Base-by-base conservation (phyloP, 2,329 filamentous ascomycete genomes). In the Fusarium kyushuense region DNA sequence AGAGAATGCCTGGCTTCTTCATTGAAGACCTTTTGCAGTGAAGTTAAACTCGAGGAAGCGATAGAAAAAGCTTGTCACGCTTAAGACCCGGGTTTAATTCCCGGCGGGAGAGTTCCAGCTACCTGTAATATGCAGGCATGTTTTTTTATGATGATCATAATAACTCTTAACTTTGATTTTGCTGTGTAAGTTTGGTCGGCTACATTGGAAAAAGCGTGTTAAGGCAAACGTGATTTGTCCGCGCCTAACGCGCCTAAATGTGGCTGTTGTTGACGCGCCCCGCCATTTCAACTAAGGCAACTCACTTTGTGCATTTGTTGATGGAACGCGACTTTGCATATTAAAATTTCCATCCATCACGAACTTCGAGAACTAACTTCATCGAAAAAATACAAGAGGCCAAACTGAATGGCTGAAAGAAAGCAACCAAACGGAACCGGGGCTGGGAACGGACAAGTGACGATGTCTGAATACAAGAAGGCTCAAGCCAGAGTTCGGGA, bases 401-500 rank as follows among this genome's bases (percentile, higher is more conserved):
- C 23, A 16, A 9, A 36, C 17, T 70, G 57, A 42, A 80, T 80
- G 79, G 75, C 78, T 27, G 78, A 80, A 57, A 76, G 69, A 41
- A 79, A 78, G 48, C 69, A 72, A 46, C 56, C 56, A 35, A 64
- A 57, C 57, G 63, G 66, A 33, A 52, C 69, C 35, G 74, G 70
- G 52, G 52, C 69, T 38, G 70, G 54, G 55, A 74, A 73, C 32
- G 72, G 76, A 33, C 74, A 77, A 59, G 76, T 77, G 25, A 81
- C 76, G 9, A 76, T 80, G 76, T 79, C 80, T 19, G 83, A 85
- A 70, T 86, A 86, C 64, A 83, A 83, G 72, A 84, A 84, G 63
- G 81, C 84, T 42, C 82, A 84, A 64, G 77, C 80, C 46, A 79
- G 80, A 29, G 80, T 86, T 53, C 82, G 83, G 45, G 82, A 84